Base-by-base conservation (phyloP, 2,329 filamentous ascomycete genomes). In the Phialophora verrucosa region DNA sequence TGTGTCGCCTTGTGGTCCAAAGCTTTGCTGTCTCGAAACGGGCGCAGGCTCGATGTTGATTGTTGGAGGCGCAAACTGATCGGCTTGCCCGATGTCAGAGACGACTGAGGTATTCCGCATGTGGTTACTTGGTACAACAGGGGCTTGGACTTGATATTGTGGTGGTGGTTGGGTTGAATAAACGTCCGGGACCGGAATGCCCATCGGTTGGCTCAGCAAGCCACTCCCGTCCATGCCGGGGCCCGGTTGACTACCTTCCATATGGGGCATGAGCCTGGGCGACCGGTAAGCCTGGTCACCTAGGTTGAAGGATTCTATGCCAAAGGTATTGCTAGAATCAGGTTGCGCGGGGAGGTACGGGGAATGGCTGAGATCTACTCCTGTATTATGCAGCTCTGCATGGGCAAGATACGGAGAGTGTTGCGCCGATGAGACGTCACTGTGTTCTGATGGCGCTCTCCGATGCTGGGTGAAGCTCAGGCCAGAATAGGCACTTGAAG, bases 11-110 rank as follows among this genome's bases (percentile, higher is more conserved):
- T 85, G 82, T 31, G 86, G 85, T 69, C 90, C 90, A 75, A 91
- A 90, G 72, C 83, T 87, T 61, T 83, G 85, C 73, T 87, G 87
- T 65, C 85, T 82, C 60, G 90, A 87, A 10, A 73, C 70, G 8
- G 89, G 89, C 27, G 93, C 93, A 77, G 92, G 93, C 76, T 97
- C 91, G 73, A 97, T 95, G 75, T 95, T 96, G 78, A 97, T 97
- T 59, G 93, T 91, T 0, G 93, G 93, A n/a, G 93, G 91, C 3
- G 90, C 90, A 89, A 96, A 95, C 71, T 91, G 85, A 58, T 89
- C 87, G 54, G 86, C 87, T 75, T 86, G 88, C 5, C 87, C 86
- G 75, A 91, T 85, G 64, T 93, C 90, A 32, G 71, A 72, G 60
- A 82, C 81, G 68, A 81, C 76, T 27, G 79, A 79, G n/a, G 78